A percentile compares a stretch with the other conserved stretches of the same genome.
Conservation (phyloP, 2,329 filamentous ascomycete species). For the Neoscytalidium dimidiatum region DNA sequence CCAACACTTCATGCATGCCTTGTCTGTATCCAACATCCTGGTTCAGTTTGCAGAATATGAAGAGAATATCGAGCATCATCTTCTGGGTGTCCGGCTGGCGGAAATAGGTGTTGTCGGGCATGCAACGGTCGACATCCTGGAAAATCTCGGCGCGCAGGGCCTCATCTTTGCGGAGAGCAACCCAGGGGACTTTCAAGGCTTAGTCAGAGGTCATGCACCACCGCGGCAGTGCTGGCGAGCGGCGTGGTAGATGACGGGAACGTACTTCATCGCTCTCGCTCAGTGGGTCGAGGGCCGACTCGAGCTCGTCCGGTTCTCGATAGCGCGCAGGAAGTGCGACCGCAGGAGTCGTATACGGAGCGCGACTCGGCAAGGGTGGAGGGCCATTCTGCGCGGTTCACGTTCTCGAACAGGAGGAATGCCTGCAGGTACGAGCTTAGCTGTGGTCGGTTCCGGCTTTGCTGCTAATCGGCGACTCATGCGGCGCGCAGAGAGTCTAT, state of each 20-base stretch:
- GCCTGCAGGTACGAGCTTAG: constrained; percentile 51
- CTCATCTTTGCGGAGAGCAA: constrained; percentile 82
- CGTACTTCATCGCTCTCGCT: constrained; percentile 75
- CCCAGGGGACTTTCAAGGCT: constrained; percentile 80
- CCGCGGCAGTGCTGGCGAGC: constrained; percentile 25
- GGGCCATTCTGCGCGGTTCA: constrained; percentile 68
- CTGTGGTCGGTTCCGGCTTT: background rate
- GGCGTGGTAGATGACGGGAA: constrained; percentile 23
- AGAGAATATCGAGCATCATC: constrained; percentile 84
- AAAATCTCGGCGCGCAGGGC: constrained; percentile 81
- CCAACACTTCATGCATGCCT: constrained; percentile 96
- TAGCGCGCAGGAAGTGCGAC: constrained; percentile 76
- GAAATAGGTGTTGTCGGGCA: constrained; percentile 91
- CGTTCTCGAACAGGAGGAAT: constrained; percentile 75
- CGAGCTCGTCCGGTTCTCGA: constrained; percentile 79
- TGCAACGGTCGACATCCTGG: constrained; percentile 87
- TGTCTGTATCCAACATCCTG: constrained; percentile 90
- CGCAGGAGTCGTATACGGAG: constrained; percentile 71
- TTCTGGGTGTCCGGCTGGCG: constrained; percentile 75
- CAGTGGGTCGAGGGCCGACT: constrained; percentile 76
- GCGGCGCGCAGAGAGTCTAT: background rate
- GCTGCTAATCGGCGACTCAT: background rate
- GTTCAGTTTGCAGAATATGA: constrained; percentile 92
- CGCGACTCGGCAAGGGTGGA: constrained; percentile 68
- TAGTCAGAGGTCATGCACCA: constrained; percentile 46